Evolutionary conservation across 1,284 basidiomycete species (phyloP), one percentile per base, ranked within the genome.

Genomic region (Phellopilus nigrolimitatus): DNA sequence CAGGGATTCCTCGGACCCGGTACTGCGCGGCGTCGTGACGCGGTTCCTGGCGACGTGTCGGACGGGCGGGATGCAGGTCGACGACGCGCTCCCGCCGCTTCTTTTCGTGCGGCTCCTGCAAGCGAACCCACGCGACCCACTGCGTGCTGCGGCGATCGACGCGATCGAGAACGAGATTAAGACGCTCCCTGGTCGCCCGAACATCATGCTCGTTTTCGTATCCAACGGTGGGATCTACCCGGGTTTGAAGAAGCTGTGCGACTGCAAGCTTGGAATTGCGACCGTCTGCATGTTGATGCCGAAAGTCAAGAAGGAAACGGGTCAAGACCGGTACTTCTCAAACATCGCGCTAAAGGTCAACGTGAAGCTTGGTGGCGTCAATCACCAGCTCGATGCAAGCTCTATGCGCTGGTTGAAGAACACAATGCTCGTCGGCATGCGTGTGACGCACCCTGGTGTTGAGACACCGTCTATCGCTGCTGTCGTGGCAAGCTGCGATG

Each of bases 381-480:
- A 91, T 60, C 87, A 89, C 64, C 61, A 75, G 54, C 66, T 90
- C 25, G 80, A 84, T 36, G 59, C 68, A 0, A 57, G 57, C 3
- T 75, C 75, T 2, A 78, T 83, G 74, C 56, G 56, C 21, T 89
- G 87, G 87, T 64, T 89, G 36, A 78, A 75, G 60, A 74, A 74
- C 53, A 88, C 88, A 13, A 91, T 91, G 81, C 67, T 91, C 62
- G 80, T 91, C 8, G 89, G 88, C 0, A 82, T 85, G 37, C 85
- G 91, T 59, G 88, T 91, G 1, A 88, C 84, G 0, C 87, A 91
- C 63, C 81, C 84, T 1, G 72, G 80, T 0, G 76, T 74, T 0
- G 70, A 66, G 10, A 79, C 82, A 1, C 88, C 88, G 0, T 89
- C 86, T 0, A 81, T 91, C 31, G 84, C 82, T 2, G 87, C 84